Evolutionary conservation across 257 asterid species (phyloP).

Genomic region (Solanum commersonii): DNA sequence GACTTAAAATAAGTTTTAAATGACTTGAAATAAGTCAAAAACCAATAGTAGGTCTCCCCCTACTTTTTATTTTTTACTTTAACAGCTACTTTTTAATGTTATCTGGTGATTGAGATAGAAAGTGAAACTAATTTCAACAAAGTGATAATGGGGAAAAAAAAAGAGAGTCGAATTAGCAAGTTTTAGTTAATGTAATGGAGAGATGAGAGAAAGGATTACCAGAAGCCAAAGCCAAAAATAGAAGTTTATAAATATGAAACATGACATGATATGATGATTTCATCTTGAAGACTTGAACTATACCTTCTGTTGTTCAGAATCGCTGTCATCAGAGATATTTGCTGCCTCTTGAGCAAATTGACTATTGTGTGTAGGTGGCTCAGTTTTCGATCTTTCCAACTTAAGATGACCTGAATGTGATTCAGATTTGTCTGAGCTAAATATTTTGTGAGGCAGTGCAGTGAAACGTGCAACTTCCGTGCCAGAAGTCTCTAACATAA

Average conservation of each 20-base stretch:
- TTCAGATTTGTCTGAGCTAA: conserved; percentile 30
- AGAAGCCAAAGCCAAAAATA: neutral
- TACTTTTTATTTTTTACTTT: no score
- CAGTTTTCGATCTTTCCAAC: conserved; percentile 62
- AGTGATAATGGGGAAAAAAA: neutral
- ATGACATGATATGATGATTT: neutral
- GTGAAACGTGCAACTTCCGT: conserved; percentile 30
- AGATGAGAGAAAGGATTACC: neutral
- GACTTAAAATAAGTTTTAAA: neutral
- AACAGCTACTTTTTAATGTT: neutral
- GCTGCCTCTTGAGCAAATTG: conserved; percentile 64
- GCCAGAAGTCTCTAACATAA: conserved; percentile 36
- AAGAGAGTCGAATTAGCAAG: neutral
- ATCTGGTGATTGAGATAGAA: neutral
- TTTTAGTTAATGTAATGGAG: neutral
- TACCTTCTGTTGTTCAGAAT: conserved; percentile 82
- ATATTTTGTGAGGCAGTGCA: conserved; percentile 38
- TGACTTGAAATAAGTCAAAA: neutral
- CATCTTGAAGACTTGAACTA: neutral
- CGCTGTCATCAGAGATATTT: conserved; percentile 59
- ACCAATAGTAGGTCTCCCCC: neutral
- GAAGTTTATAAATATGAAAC: neutral
- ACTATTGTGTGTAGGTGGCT: conserved; percentile 41
- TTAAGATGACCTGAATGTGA: conserved; percentile 15
- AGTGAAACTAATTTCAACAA: neutral